Base-by-base conservation (phyloP, 1,139 yeast genomes). In the Lodderomyces metapsilosis region DNA sequence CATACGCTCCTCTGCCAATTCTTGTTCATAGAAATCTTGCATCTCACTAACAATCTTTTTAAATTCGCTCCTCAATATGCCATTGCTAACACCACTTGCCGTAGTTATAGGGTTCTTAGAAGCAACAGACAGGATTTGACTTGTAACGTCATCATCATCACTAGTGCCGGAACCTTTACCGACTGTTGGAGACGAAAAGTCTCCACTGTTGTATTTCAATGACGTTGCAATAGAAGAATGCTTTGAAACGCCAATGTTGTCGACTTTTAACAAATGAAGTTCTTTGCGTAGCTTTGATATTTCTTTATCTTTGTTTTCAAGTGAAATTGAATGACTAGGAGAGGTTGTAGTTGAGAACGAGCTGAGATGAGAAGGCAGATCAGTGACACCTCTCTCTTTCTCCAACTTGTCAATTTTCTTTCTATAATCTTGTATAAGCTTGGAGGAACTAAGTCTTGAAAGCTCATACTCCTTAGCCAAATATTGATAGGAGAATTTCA, bases 51-150 rank as follows among this genome's bases (percentile, higher is more conserved):
- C 82, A 34, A 85, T 74, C 52, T 78, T 80, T 54, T 80, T 81
- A 66, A 86, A 86, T 59, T 86, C 91, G 51, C 81, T 76, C 43
- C 89, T 71, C 51, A 86, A 64, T 2, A 83, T 78, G 1, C 70
- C 74, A 40, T 61, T 69, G 52, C 72, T 66, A 48, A 56, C 62
- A 8, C 58, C 56, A 21, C 36, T 27, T 18, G 34, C 17, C 1
- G 33, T 16, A 8, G 49, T 42, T n/a, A 34, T 50, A 17, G 61
- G 61, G 41, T 57, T 50, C 37, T 18, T 44, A 5, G n/a, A 35
- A 11, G 43, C 24, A 34, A 24, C 38, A 34, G 18, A 39, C 27
- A 7, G 43, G 34, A 18, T 16, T 27, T 28, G 32, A 28, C 32
- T 13, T 8, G 32, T 15, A 5, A 28, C 25, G 12, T 41, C 43